phyloP scores from a whole-genome alignment of 2,329 filamentous ascomycete genomes.

The Boeremia lycopersici region DNA sequence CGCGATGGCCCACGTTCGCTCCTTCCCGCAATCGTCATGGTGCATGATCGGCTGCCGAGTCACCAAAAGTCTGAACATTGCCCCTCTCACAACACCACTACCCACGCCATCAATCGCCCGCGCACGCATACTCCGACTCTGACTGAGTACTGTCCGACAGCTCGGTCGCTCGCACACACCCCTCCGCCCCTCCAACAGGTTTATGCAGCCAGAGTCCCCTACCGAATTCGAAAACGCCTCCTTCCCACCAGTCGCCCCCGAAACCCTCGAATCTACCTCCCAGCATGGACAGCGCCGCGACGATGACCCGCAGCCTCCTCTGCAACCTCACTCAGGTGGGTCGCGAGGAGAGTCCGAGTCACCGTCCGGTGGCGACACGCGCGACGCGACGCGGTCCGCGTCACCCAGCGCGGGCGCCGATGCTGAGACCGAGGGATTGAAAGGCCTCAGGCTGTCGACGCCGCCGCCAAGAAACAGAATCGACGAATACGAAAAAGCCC shows the following conservation, averaged over 20 bases:
- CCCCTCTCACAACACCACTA: conserved; percentile 21
- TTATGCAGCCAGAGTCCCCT: conserved; percentile 69
- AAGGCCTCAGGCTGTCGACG: conserved; percentile 17
- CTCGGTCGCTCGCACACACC: conserved; percentile 58
- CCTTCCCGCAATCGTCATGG: conserved; percentile 9
- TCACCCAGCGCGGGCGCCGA: conserved; percentile 14
- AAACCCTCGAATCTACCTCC: conserved; percentile 48
- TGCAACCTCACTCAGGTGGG: conserved; percentile 46
- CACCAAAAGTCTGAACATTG: conserved; percentile 12
- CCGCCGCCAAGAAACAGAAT: conserved; percentile 58
- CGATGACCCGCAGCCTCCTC: conserved; percentile 53
- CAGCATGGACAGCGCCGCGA: conserved; percentile 64
- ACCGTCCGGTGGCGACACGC: conserved; percentile 21
- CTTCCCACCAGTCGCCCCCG: conserved; percentile 47
- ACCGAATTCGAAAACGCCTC: conserved; percentile 56
- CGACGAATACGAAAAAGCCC: conserved; percentile 61
- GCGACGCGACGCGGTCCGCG: conserved; percentile 31
- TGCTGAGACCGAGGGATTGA: conserved; percentile 37
- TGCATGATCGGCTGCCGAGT: conserved; percentile 8
- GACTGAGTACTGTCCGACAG: conserved; percentile 53
- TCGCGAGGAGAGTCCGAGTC: conserved; percentile 36
- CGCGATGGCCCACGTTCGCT: conserved; percentile 11
- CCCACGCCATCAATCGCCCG: conserved; percentile 22
- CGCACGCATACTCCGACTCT: conserved; percentile 24
- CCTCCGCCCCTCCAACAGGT: conserved; percentile 52